Evolutionary conservation across 169 alveolate species (phyloP), one percentile per base, ranked within the genome.

Genomic region (Pseudocohnilembus persalinus): DNA sequence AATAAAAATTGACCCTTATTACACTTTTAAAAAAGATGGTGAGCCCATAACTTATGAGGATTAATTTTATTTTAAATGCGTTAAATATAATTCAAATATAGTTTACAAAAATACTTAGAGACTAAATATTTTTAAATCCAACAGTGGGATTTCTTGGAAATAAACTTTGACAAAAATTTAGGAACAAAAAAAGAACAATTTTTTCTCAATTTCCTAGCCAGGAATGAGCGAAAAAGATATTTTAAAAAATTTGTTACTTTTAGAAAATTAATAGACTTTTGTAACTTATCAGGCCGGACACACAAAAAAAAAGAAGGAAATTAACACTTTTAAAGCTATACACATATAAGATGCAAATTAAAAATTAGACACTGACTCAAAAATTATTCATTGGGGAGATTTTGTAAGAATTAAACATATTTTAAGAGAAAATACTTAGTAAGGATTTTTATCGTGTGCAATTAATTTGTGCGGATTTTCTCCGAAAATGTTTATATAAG

Each of bases 301-400:
- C 68, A 20, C 68, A 4, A 49, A 49, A 49, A 49, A 49, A 4
- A 49, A 20, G 20, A 49, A 49, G 20, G 4, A 49, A 49, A 49
- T 49, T 20, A 20, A 49, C 20, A 49, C 68, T 20, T 49, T 49
- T 20, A 49, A 49, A 20, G 68, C 68, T 49, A 20, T 49, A 20
- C 68, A 49, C 68, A 49, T 49, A 11, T 20, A 49, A 20, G 68
- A 49, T 20, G 68, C 68, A 20, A 4, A 49, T 4, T 49, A 4
- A 11, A 11, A 49, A 49, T 11, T 49, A 11, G 4, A 49, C 26
- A 28, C 20, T 15, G 76, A 73, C 31, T 49, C 35, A 25, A 64
- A 72, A 6, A n/a, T 29, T 29, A 15, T 79, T 24, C 26, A 11
- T 15, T 79, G 84, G 84, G 84, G 84, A 49, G 84, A 79, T 64